Conservation (phyloP, 2,329 filamentous ascomycete genomes). For the Trichoderma sp. region DNA sequence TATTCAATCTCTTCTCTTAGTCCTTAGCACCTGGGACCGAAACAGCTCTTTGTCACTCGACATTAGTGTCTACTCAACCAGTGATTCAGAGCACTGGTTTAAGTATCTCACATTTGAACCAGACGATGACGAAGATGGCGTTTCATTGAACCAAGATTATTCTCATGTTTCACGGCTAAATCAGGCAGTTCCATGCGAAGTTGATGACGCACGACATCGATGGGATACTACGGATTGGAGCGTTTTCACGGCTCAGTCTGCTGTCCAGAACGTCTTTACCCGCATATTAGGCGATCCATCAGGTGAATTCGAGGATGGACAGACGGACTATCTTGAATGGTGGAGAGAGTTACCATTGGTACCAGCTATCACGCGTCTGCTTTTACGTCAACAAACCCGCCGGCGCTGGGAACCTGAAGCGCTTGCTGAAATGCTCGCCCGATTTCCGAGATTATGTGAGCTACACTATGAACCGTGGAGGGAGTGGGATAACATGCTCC, state of each 20-base stretch:
- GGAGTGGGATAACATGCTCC: conserved; percentile 23
- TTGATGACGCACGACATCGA: conserved; percentile 5
- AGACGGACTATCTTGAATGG: neutral
- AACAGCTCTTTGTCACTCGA: conserved; percentile 30
- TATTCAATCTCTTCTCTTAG: conserved; percentile 29
- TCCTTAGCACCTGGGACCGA: conserved; percentile 31
- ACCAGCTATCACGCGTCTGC: conserved; percentile 31
- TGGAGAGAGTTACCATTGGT: conserved; percentile 24
- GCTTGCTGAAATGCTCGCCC: conserved; percentile 30
- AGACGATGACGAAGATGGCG: conserved; percentile 9
- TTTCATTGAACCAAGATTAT: neutral
- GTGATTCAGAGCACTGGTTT: conserved; percentile 32
- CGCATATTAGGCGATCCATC: conserved; percentile 24
- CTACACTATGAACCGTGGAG: conserved; percentile 38
- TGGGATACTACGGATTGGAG: neutral
- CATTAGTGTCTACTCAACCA: conserved; percentile 34
- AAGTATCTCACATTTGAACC: conserved; percentile 26
- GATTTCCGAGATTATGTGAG: conserved; percentile 33
- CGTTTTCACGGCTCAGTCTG: conserved; percentile 16
- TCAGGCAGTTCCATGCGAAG: neutral
- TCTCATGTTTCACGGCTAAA: neutral
- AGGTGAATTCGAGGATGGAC: conserved; percentile 17
- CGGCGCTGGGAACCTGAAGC: conserved; percentile 29
- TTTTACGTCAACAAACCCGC: conserved; percentile 35
- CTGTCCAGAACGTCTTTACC: conserved; percentile 21